Evolutionary conservation across 371 early-diverging fungal genomes (phyloP).

Genomic region (Apophysomyces ossiformis): DNA sequence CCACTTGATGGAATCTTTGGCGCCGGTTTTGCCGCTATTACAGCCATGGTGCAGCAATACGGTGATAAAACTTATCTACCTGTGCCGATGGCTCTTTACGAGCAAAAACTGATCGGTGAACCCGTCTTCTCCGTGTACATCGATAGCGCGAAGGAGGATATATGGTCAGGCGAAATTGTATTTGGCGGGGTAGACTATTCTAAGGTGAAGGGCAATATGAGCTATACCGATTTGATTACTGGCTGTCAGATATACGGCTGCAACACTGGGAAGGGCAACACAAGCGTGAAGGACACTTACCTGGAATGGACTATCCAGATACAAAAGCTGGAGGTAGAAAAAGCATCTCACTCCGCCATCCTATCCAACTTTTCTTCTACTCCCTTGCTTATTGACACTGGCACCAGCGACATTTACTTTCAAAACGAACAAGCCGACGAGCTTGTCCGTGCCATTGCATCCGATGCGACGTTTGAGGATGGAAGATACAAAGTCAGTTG

Average conservation of each 20-base stretch:
- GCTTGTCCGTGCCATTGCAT: constrained; percentile 27
- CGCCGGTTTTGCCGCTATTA: constrained; percentile 26
- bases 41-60: constrained; percentile 22
- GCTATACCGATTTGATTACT: constrained; percentile 27
- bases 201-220: constrained; percentile 26
- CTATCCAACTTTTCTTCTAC: too few relatives aligned
- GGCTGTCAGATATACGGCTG: neutral
- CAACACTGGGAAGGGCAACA: too few relatives aligned
- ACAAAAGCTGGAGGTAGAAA: too few relatives aligned
- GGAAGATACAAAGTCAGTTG: constrained; percentile 34
- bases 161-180: constrained; percentile 52
- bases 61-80: constrained; percentile 20
- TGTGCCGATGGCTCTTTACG: constrained; percentile 25
- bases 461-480: constrained; percentile 14
- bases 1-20: constrained; percentile 33
- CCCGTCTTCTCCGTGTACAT: constrained; percentile 48
- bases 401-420: constrained; percentile 45
- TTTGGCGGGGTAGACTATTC: constrained; percentile 57
- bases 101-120: constrained; percentile 28
- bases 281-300: too few relatives aligned
- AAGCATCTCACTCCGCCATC: too few relatives aligned
- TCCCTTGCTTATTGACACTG: constrained; percentile 34
- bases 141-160: constrained; percentile 16
- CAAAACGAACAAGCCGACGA: constrained; percentile 29
- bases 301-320: too few relatives aligned